A percentile compares a stretch with the other conserved stretches of the same genome.
phyloP scores from a whole-genome alignment of 768 basidiomycete species.

The Auricularia sp. region DNA sequence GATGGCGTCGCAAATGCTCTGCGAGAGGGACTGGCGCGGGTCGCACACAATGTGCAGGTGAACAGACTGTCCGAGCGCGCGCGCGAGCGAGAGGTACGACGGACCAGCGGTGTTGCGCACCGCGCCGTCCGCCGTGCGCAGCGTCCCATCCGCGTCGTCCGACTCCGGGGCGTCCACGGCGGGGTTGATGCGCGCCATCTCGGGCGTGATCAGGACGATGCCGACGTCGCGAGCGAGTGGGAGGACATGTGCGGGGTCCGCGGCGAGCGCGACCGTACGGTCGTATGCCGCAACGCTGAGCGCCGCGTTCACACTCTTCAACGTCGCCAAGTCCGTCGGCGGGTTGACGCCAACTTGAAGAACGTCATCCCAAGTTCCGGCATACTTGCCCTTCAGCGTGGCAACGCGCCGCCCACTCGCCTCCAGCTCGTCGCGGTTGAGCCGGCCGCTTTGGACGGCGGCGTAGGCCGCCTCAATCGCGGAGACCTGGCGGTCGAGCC shows the following conservation, averaged over 20 bases:
- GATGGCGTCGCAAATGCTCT: conserved; percentile 9
- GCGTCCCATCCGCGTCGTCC: conserved; percentile 8
- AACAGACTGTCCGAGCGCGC: conserved; percentile 23
- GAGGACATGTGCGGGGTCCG: conserved; percentile 27
- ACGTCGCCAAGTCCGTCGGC: conserved; percentile 19
- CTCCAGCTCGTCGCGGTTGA: conserved; percentile 30
- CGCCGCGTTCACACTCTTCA: conserved; percentile 30
- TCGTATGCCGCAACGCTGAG: conserved; percentile 42
- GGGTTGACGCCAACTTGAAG: conserved; percentile 17
- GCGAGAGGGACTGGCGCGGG: conserved; percentile 9
- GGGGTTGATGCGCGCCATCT: conserved; percentile 45
- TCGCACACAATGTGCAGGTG: conserved; percentile 42
- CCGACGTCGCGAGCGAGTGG: conserved; percentile 24
- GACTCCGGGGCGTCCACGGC: conserved; percentile 49
- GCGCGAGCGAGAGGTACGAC: conserved; percentile 42
- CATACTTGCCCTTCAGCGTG: conserved; percentile 42
- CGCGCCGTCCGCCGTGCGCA: conserved; percentile 32
- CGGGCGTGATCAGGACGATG: conserved; percentile 46
- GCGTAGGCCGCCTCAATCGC: conserved; percentile 43
- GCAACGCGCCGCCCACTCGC: conserved; percentile 38
- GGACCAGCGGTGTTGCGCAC: conserved; percentile 50
- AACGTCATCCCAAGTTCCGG: conserved; percentile 36
- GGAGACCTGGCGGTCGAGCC: conserved; percentile 39
- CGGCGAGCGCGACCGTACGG: conserved; percentile 37
- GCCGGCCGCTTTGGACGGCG: conserved; percentile 29